phyloP scores from a whole-genome alignment of 116 monocot species.

The Posidonia oceanica region DNA sequence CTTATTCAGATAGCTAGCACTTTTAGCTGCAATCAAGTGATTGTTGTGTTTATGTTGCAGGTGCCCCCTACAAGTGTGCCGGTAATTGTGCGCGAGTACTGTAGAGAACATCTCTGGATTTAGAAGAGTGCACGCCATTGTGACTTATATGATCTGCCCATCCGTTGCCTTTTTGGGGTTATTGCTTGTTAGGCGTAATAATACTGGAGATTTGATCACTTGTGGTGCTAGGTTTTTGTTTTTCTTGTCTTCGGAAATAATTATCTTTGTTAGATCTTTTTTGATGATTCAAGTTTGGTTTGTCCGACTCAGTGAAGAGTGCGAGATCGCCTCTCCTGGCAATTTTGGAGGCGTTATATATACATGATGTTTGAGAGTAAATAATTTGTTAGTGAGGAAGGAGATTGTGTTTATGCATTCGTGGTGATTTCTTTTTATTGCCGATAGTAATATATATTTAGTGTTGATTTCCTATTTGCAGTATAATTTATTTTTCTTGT shows the following conservation, averaged over 20 bases:
- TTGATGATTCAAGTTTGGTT: background rate
- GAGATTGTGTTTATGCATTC: constrained; percentile 5
- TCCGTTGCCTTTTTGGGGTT: background rate
- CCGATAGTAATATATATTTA: no score
- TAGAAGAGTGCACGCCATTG: constrained; percentile 8
- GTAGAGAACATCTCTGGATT: constrained; percentile 79
- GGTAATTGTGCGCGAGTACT: constrained; percentile 82
- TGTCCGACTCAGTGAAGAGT: constrained; percentile 2
- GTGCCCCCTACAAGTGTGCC: constrained; percentile 94
- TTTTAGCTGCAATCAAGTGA: background rate
- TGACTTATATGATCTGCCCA: background rate
- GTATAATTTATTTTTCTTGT: no score
- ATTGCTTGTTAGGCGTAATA: background rate
- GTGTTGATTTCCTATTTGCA: no score
- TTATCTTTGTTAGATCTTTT: background rate
- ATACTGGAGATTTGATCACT: background rate
- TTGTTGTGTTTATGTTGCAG: constrained; percentile 19
- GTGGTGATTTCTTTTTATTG: background rate
- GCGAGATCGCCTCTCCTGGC: background rate
- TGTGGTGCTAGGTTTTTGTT: background rate
- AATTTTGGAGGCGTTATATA: background rate
- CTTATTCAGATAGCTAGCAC: background rate
- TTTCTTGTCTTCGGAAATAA: background rate
- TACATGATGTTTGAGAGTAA: background rate
- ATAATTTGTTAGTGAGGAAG: background rate